Evolutionary conservation across 2,329 filamentous ascomycete species (phyloP).

Genomic region (Trichoderma afroharzianum): DNA sequence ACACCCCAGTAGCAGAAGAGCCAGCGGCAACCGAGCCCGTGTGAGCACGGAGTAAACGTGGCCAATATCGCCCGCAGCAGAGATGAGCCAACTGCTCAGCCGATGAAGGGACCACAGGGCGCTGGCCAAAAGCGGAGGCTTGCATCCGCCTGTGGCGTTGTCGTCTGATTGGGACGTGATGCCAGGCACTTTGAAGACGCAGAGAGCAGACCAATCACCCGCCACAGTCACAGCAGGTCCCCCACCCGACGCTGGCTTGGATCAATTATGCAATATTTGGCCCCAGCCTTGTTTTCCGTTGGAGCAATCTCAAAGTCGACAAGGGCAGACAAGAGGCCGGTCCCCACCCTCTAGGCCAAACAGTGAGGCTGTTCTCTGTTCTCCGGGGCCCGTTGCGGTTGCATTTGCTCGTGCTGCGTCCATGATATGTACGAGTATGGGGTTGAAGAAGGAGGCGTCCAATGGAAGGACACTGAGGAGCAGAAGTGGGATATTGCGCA

Average conservation of each 20-base stretch:
- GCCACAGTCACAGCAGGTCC: not conserved
- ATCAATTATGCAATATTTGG: constrained; percentile 4
- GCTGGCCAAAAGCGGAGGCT: constrained; percentile 19
- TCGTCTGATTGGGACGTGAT: constrained; percentile 21
- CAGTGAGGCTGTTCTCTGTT: constrained; percentile 23
- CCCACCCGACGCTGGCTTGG: not conserved
- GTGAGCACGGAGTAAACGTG: constrained; percentile 13
- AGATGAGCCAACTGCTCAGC: constrained; percentile 16
- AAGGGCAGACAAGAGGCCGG: not conserved
- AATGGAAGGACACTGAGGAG: constrained; percentile 15
- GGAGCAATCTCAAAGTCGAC: constrained; percentile 10
- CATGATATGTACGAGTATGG: constrained; percentile 15
- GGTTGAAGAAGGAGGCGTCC: constrained; percentile 20
- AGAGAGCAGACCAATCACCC: not conserved
- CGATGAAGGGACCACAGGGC: constrained; percentile 15
- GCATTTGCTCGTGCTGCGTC: not conserved
- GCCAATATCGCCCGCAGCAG: constrained; percentile 19
- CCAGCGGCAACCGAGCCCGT: not conserved
- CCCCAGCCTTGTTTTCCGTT: constrained; percentile 17
- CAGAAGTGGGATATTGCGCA: constrained; percentile 12
- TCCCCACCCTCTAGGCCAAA: constrained; percentile 13
- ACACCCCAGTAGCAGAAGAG: not conserved
- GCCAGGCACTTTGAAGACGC: constrained; percentile 13
- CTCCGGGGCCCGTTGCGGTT: constrained; percentile 3
- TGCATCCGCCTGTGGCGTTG: constrained; percentile 20